These are phyloP conservation scores for Mycena rosella DNA, from an alignment of 768 basidiomycete genomes.

Conservation along the genomic window DNA sequence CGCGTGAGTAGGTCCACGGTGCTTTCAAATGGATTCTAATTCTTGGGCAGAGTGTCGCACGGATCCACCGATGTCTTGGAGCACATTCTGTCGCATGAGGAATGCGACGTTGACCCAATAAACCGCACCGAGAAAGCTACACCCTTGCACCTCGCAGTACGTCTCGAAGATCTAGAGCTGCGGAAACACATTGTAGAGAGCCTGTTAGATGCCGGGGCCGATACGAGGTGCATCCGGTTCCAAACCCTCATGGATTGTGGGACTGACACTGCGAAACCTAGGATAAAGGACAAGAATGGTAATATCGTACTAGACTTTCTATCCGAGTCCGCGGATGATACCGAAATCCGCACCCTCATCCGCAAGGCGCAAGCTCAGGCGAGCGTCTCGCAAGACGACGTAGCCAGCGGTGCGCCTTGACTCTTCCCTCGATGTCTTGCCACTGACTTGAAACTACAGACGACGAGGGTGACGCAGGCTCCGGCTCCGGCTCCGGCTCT, in stretches of 20 bases:
- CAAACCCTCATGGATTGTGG: background rate
- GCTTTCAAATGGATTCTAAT: constrained; percentile 12
- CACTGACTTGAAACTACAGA: constrained; percentile 18
- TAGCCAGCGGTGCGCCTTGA: constrained; percentile 67
- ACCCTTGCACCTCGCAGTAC: constrained; percentile 82
- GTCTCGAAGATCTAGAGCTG: constrained; percentile 66
- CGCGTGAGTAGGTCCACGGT: constrained; percentile 61
- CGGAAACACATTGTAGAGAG: constrained; percentile 68
- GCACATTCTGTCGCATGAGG: constrained; percentile 77
- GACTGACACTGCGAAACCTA: constrained; percentile 41
- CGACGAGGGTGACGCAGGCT: constrained; percentile 43
- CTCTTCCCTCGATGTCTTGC: background rate
- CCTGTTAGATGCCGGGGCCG: constrained; percentile 84
- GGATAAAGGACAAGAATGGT: constrained; percentile 80
- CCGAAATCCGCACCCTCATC: constrained; percentile 63
- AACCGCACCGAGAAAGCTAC: constrained; percentile 80
- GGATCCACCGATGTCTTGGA: constrained; percentile 77
- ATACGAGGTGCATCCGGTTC: constrained; percentile 65
- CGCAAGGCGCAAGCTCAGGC: constrained; percentile 66
- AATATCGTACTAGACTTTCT: constrained; percentile 69
- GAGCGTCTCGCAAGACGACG: constrained; percentile 68
- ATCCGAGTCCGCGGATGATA: constrained; percentile 63
- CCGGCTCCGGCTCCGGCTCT: constrained; percentile 51
- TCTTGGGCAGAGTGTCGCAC: constrained; percentile 57
- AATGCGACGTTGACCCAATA: constrained; percentile 85